Evolutionary conservation across 2,329 filamentous ascomycete genomes (phyloP).

Genomic region (Conoideocrella luteorostrata): DNA sequence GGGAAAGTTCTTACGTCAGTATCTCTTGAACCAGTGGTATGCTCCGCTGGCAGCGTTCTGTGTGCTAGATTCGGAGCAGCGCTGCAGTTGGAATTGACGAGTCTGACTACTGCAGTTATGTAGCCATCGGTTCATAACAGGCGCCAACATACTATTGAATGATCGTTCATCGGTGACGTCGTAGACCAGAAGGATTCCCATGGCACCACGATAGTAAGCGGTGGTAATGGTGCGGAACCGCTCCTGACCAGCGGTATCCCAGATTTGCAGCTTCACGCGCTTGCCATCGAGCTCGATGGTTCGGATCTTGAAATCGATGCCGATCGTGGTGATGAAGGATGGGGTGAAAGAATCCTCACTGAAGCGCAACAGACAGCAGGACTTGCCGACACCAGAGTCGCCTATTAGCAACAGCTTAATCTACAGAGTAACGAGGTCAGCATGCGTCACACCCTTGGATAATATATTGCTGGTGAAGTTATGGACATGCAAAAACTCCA

Average conservation of each 20-base stretch:
- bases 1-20: slow-evolving; percentile 8
- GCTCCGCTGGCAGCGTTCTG: no score
- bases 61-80: no score
- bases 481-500: background rate
- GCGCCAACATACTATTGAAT: slow-evolving; percentile 70
- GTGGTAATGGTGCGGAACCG: slow-evolving; percentile 98
- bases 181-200: slow-evolving; percentile 96
- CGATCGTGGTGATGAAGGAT: slow-evolving; percentile 97
- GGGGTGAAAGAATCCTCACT: slow-evolving; percentile 97
- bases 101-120: no score
- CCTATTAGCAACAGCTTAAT: slow-evolving; percentile 96
- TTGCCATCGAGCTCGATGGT: slow-evolving; percentile 99
- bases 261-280: slow-evolving; percentile 98
- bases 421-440: slow-evolving; percentile 37
- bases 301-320: slow-evolving; percentile 99
- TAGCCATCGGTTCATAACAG: no score
- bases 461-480: no score
- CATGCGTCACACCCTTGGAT: background rate
- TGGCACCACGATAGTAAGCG: slow-evolving; percentile 95
- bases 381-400: slow-evolving; percentile 95
- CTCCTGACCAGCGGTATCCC: slow-evolving; percentile 98
- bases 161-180: slow-evolving; percentile 96
- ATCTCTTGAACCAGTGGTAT: background rate
- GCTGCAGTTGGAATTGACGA: no score
- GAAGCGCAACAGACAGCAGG: slow-evolving; percentile 92